Percentiles rank a stretch among this genome's conserved stretches.
phyloP scores from a whole-genome alignment of 2,329 filamentous ascomycete genomes.

The Hypoxylon sp. region DNA sequence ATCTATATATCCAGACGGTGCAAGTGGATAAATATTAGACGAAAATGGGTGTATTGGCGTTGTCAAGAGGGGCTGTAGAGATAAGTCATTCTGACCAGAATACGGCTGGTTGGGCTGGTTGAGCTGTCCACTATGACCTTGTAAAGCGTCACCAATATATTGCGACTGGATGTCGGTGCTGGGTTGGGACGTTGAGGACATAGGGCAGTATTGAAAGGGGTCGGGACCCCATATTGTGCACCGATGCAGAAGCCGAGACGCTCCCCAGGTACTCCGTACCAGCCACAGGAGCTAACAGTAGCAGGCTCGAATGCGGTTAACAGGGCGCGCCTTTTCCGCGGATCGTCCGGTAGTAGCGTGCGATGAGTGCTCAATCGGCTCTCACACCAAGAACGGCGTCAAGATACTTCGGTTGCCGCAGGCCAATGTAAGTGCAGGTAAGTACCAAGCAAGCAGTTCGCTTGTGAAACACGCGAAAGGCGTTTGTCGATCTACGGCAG shows the following conservation, averaged over 20 bases:
- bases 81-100: conserved; percentile 21
- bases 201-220: conserved; percentile 19
- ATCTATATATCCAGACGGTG: conserved; percentile 15
- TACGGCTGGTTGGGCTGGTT: conserved; percentile 22
- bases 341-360: background rate
- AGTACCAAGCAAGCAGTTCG: background rate
- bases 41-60: conserved; percentile 25
- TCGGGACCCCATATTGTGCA: conserved; percentile 32
- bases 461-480: conserved; percentile 4
- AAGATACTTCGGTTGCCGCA: background rate
- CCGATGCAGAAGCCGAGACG: conserved; percentile 16
- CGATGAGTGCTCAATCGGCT: conserved; percentile 1
- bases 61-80: conserved; percentile 23
- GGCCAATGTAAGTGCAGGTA: background rate
- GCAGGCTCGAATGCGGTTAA: background rate
- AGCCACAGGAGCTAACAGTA: conserved; percentile 7
- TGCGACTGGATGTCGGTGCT: conserved; percentile 16
- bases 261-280: conserved; percentile 20
- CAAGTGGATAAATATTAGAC: conserved; percentile 17
- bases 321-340: too few relatives aligned
- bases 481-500: background rate
- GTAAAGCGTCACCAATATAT: conserved; percentile 21
- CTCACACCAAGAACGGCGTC: background rate
- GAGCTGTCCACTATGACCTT: conserved; percentile 14
- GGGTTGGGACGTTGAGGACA: conserved; percentile 35